Evolutionary conservation across 345 rosid genomes (phyloP), one percentile per base, ranked within the genome.

Genomic region (Noccaea caerulescens): DNA sequence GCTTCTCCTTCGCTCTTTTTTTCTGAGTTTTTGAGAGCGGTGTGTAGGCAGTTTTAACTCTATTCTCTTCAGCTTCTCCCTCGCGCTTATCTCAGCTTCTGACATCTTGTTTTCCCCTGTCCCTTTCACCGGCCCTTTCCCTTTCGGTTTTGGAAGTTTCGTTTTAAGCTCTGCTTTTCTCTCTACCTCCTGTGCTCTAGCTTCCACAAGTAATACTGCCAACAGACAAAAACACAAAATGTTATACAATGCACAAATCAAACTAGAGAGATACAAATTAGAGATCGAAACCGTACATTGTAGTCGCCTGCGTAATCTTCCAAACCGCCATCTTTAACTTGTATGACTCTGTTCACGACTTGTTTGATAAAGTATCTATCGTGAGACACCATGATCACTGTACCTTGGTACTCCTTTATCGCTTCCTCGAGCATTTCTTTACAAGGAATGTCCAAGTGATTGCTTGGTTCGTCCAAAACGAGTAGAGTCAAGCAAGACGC

Each of bases 351-450:
- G 78, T 93, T 93, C 12, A 93, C 98, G 49, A 93, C 87, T 78
- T 93, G 96, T 86, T 80, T 90, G 56, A 93, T 88, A 76, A 93
- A 93, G 83, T 89, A 93, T 33, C 97, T 71, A 59, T 93, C 99
- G 37, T 91, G 97, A 23, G 99, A 91, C 51, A 93, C 93, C 7
- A 93, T 79, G 16, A 93, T 87, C 8, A 93, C 89, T 10, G 96
- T 91, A 54, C 97, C 99, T 14, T 62, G 68, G 72, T 93, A 93
- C 78, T 91, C 96, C 33, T 82, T 60, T 73, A 91, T 93, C 7
- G 99, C 99, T 74, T 93, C 97, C 98, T 93, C 97, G 9, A 93
- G 97, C 98, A 93, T 93, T 72, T 91, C 98, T 78, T 93, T 93
- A 12, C 96, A 91, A 71, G 98, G 96, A 58, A 93, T 93, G 82